A percentile compares a stretch with the other conserved stretches of the same genome.
Evolutionary conservation across 768 basidiomycete species (phyloP).

Genomic region (Pleurotus pulmonarius): DNA sequence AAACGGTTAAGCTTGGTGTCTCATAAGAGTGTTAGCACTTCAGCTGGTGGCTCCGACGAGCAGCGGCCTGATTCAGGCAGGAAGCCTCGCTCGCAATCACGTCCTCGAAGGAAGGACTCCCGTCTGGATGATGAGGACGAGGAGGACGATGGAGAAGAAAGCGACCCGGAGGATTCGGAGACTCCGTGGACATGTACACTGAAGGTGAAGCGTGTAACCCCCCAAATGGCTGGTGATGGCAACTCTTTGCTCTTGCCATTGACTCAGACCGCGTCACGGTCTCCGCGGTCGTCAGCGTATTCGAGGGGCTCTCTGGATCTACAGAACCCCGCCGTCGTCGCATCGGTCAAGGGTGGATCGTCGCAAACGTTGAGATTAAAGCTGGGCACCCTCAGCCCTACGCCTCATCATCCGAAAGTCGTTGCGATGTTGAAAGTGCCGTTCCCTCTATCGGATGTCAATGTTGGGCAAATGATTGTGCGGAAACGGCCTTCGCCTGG

Average conservation of each 20-base stretch:
- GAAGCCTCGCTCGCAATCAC: neutral
- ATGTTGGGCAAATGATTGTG: conserved; percentile 57
- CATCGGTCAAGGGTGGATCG: neutral
- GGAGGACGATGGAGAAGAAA: conserved; percentile 67
- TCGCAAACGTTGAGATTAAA: conserved; percentile 5
- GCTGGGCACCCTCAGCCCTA: conserved; percentile 81
- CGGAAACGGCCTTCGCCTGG: conserved; percentile 42
- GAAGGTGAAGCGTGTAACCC: conserved; percentile 47
- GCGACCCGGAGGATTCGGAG: conserved; percentile 95
- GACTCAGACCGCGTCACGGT: conserved; percentile 10
- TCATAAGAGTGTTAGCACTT: conserved; percentile 4
- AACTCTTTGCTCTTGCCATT: conserved; percentile 1
- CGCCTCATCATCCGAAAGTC: conserved; percentile 95
- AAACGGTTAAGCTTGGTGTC: conserved; percentile 3
- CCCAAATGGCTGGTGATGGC: neutral
- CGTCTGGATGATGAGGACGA: conserved; percentile 10
- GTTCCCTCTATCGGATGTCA: conserved; percentile 81
- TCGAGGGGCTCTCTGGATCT: conserved; percentile 7
- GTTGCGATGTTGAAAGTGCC: conserved; percentile 90
- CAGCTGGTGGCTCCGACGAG: neutral
- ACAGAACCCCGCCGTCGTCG: neutral
- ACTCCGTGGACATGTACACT: conserved; percentile 94
- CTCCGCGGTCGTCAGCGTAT: conserved; percentile 13
- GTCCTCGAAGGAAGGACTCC: neutral
- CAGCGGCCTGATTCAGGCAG: neutral